These are phyloP conservation scores for Endoconidiophora laricicola DNA, from an alignment of 2,329 filamentous ascomycete species.

Conservation along the genomic window DNA sequence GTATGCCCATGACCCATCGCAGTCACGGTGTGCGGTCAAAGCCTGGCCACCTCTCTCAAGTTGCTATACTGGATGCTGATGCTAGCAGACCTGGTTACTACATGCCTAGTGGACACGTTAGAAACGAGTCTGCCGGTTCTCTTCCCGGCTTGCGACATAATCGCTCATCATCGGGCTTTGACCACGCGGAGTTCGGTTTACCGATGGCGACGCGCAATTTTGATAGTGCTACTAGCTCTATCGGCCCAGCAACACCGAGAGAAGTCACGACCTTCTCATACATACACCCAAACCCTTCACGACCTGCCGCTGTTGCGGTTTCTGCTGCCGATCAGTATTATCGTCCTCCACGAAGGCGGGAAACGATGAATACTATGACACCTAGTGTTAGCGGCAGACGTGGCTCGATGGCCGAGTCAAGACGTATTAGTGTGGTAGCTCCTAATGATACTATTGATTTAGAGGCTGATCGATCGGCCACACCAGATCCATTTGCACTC, in stretches of 20 bases:
- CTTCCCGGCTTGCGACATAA: conserved; percentile 27
- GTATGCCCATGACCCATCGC: conserved; percentile 38
- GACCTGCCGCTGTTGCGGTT: conserved; percentile 29
- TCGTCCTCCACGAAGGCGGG: conserved; percentile 59
- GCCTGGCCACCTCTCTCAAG: conserved; percentile 67
- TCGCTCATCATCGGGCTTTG: conserved; percentile 38
- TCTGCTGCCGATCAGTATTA: conserved; percentile 67
- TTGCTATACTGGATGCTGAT: conserved; percentile 60
- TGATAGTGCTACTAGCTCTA: conserved; percentile 42
- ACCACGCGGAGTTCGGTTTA: conserved; percentile 31
- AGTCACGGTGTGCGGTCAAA: conserved; percentile 41
- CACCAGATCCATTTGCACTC: conserved; percentile 26
- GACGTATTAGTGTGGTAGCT: conserved; percentile 23
- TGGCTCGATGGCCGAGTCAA: conserved; percentile 20
- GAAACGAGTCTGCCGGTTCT: conserved; percentile 46
- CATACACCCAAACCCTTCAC: conserved; percentile 34
- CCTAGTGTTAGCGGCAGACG: conserved; percentile 12
- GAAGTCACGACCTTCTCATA: conserved; percentile 59
- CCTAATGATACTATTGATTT: conserved; percentile 25
- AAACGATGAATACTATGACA: conserved; percentile 30
- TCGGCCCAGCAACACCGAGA: conserved; percentile 56
- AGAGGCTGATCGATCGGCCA: conserved; percentile 26
- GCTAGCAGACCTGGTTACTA: conserved; percentile 45
- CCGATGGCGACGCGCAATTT: conserved; percentile 27
- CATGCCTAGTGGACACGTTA: conserved; percentile 35